phyloP scores from a whole-genome alignment of 225 moss, liverwort and hornwort species.

The Bryoerythrophyllum caledonicum region DNA sequence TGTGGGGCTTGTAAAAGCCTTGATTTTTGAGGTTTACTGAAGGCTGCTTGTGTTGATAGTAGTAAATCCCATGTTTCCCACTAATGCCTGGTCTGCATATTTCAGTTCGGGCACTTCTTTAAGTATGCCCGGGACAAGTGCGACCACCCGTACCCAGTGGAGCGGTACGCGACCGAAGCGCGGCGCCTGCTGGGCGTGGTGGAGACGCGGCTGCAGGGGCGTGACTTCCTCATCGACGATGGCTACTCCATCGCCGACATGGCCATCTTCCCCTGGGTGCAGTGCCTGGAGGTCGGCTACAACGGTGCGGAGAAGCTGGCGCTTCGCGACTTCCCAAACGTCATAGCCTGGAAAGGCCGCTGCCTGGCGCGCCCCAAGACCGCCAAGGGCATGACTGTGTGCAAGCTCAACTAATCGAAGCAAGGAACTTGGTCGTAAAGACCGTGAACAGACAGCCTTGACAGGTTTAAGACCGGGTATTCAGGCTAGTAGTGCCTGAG shows the following conservation, averaged over 20 bases:
- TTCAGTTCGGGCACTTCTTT: conserved; percentile 55
- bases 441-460: not conserved
- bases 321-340: conserved; percentile 29
- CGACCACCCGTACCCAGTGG: conserved; percentile 43
- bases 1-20: too few relatives aligned
- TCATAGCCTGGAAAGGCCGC: conserved; percentile 34
- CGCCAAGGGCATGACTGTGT: conserved; percentile 43
- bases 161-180: conserved; percentile 41
- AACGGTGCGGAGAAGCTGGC: conserved; percentile 15
- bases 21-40: too few relatives aligned
- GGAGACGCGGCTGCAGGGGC: conserved; percentile 54
- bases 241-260: conserved; percentile 59
- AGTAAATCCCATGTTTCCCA: too few relatives aligned
- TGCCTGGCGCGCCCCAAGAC: conserved; percentile 46
- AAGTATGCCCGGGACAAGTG: conserved; percentile 53
- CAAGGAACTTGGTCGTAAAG: not conserved
- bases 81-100: not conserved
- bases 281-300: not conserved
- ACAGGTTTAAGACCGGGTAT: too few relatives aligned
- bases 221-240: conserved; percentile 45
- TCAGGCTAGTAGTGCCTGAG: too few relatives aligned
- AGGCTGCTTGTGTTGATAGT: too few relatives aligned
- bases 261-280: conserved; percentile 55
- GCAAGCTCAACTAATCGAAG: not conserved
- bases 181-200: conserved; percentile 53